Evolutionary conservation across 2,329 filamentous ascomycete genomes (phyloP).

Genomic region (Phyllosticta ampelicida): DNA sequence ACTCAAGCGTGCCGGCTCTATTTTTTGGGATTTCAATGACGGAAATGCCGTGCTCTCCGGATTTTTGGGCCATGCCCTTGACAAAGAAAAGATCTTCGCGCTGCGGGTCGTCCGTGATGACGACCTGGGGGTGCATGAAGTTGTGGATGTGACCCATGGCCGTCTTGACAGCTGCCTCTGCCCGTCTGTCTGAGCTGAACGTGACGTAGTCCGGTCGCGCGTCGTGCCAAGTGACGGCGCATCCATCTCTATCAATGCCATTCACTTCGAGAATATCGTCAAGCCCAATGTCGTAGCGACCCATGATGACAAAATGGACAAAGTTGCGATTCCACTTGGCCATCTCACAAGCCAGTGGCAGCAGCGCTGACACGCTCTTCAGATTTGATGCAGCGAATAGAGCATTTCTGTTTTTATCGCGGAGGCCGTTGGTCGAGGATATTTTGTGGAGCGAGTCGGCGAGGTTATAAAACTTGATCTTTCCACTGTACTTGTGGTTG

Average conservation of each 20-base stretch:
- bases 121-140: conserved; percentile 66
- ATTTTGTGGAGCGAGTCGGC: conserved; percentile 52
- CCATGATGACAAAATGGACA: conserved; percentile 75
- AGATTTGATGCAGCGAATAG: conserved; percentile 70
- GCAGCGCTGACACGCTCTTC: conserved; percentile 57
- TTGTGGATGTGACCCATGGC: conserved; percentile 61
- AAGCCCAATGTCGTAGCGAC: conserved; percentile 58
- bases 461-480: conserved; percentile 57
- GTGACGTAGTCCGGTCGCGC: conserved; percentile 64
- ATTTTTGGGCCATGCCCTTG: conserved; percentile 46
- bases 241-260: conserved; percentile 55
- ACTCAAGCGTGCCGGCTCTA: conserved; percentile 53
- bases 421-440: conserved; percentile 41
- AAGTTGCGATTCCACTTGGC: conserved; percentile 54
- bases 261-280: conserved; percentile 65
- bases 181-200: conserved; percentile 58
- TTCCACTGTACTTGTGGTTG: conserved; percentile 53
- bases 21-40: conserved; percentile 64
- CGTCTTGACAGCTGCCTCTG: conserved; percentile 52
- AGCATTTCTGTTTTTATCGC: conserved; percentile 54
- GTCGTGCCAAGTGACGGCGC: conserved; percentile 59
- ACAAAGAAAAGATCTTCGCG: conserved; percentile 61
- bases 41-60: conserved; percentile 43
- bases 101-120: conserved; percentile 57
- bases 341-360: conserved; percentile 86